Evolutionary conservation across 257 asterid genomes (phyloP).

Genomic region (Gentiana dahurica): DNA sequence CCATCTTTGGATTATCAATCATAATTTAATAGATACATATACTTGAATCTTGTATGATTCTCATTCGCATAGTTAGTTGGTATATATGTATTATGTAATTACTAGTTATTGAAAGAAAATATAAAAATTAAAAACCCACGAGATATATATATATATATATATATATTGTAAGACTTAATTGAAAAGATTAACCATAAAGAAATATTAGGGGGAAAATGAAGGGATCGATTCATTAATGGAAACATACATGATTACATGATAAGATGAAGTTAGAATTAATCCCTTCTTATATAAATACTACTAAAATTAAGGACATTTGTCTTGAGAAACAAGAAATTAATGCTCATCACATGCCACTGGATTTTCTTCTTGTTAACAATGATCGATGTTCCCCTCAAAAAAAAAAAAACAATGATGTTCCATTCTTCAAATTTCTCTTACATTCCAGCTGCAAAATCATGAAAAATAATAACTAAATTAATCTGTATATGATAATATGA

Average conservation of each 20-base stretch:
- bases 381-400: conserved; percentile 3
- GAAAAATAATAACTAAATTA: not conserved
- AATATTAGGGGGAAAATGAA: conserved; percentile 2
- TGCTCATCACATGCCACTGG: not conserved
- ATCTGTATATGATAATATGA: not conserved
- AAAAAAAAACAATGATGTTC: not conserved
- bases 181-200: conserved; percentile 1
- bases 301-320: conserved; percentile 7
- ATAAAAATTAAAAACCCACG: conserved; percentile 1
- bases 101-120: not conserved
- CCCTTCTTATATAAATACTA: conserved; percentile 11
- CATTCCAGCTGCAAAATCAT: conserved; percentile 7
- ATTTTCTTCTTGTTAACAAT: not conserved
- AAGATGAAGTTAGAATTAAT: conserved; percentile 8
- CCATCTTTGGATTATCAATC: conserved; percentile 9
- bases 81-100: conserved; percentile 1
- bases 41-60: conserved; percentile 24
- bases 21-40: conserved; percentile 1
- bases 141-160: too few relatives aligned
- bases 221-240: conserved; percentile 13
- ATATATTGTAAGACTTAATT: not conserved
- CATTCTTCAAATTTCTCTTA: conserved; percentile 3
- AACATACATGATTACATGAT: conserved; percentile 1
- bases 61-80: conserved; percentile 10
- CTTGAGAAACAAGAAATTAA: conserved; percentile 1